A percentile compares a stretch with the other conserved stretches of the same genome.
These are phyloP conservation scores for Hypoxylon sp. DNA, from an alignment of 2,329 filamentous ascomycete species.

Conservation along the genomic window DNA sequence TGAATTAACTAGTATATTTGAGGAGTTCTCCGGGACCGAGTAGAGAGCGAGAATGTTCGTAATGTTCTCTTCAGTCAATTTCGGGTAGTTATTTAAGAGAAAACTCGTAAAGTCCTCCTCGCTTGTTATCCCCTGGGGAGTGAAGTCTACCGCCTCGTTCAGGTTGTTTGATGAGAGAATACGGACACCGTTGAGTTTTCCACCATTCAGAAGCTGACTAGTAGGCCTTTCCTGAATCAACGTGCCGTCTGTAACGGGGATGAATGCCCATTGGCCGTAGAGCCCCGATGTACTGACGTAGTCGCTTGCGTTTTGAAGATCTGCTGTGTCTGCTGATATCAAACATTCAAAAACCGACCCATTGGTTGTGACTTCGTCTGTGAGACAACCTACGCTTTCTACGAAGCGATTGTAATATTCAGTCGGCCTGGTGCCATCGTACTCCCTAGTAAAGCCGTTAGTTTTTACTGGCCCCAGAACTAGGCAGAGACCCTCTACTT, in stretches of 20 bases:
- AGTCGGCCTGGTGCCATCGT: constrained; percentile 53
- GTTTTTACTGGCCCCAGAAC: background rate
- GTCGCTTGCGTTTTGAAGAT: constrained; percentile 57
- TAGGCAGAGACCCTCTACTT: constrained; percentile 19
- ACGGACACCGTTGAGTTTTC: constrained; percentile 54
- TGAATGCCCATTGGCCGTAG: constrained; percentile 56
- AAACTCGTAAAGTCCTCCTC: constrained; percentile 53
- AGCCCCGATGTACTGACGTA: constrained; percentile 49
- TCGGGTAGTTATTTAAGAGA: constrained; percentile 55
- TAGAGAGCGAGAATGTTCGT: constrained; percentile 55
- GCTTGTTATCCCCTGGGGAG: constrained; percentile 55
- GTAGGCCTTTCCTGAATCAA: constrained; percentile 54
- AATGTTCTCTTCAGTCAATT: constrained; percentile 53
- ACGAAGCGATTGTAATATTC: constrained; percentile 55
- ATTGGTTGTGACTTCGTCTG: constrained; percentile 36
- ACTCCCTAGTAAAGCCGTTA: constrained; percentile 44
- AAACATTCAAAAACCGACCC: constrained; percentile 56
- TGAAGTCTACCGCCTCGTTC: constrained; percentile 58
- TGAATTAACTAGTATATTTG: constrained; percentile 56
- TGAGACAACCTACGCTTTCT: constrained; percentile 54
- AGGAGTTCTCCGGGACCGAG: constrained; percentile 44
- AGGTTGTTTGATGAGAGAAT: constrained; percentile 56
- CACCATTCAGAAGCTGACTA: constrained; percentile 49
- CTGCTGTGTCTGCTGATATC: constrained; percentile 52
- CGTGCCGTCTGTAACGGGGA: constrained; percentile 57